Base-by-base conservation (phyloP, 164 flowering plant genomes). In the Nelumbo lutea region DNA sequence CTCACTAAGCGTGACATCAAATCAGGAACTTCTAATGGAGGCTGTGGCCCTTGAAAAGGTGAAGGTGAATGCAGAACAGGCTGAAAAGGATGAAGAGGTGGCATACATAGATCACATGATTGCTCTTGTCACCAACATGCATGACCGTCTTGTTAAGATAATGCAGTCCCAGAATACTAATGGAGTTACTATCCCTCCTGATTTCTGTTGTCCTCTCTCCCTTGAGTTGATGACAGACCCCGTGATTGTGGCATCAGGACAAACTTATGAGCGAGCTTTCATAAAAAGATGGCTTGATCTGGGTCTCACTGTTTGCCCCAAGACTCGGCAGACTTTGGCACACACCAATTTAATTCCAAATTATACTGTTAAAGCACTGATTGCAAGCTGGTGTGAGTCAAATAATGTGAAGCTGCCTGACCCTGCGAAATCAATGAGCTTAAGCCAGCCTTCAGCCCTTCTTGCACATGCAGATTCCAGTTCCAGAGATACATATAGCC, bases 211-310 rank as follows among this genome's bases (percentile, higher is more conserved):
- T 69, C 97, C 97, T 63, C 87, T 92, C 27, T 92, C 97, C 27
- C 89, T 92, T 42, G 97, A 92, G 70, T 77, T 90, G 75, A 92
- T 92, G 97, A 87, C 87, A 6, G 97, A 92, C 73, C 97, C 96
- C 2, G 97, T 92, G 3, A 90, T 92, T 74, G 94, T 90, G 62
- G 81, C 90, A 58, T 90, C 97, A 14, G 97, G 96, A 65, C 97
- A 92, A 75, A 92, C 97, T 9, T 92, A 92, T 68, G 97, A 92
- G 78, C 79, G 89, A 62, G 84, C 85, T 58, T 92, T 81, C 74
- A 90, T 92, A 52, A 81, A 79, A 81, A 83, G 78, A 60, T 92
- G 97, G 97, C 83, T 92, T 66, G 94, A 87, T 69, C 86, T 82
- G 68, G 96, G 97, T 43, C 86, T 90, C 63, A 85, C 83, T 58